Evolutionary conservation across 257 asterid species (phyloP), one percentile per base, ranked within the genome.

Genomic region (Orobanche coerulescens): DNA sequence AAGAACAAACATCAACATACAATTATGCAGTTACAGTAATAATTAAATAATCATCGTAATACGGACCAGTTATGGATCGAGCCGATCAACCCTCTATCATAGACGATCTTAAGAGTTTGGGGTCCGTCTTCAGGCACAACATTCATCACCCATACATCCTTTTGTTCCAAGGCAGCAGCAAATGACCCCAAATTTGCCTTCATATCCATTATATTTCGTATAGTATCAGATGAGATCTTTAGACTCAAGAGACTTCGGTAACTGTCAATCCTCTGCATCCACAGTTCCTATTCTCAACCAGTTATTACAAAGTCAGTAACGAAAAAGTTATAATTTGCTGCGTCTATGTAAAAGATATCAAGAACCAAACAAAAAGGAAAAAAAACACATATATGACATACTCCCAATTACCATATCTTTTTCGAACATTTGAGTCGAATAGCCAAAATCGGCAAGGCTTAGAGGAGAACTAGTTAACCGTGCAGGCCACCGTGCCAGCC

Each of bases 61-160:
- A 46, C 78, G 11, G 82, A 15, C 98, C 98, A 92, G 84, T 71
- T 82, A 70, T 88, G 94, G 47, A 76, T 70, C 22, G 96, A 25
- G 80, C 98, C 98, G 22, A 92, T 86, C 75, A 92, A 79, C 67
- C 98, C 98, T 67, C 98, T 68, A 23, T 92, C 96, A 1, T 84
- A 88, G 19, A 92, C 83, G 40, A 92, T 86, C 84, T 92, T 92
- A 5, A 92, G 87, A 0, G 95, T 92, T 73, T 84, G 86, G 33
- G 99, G 96, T 54, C 96, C 99, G 65, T 93, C 97, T 76, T 86
- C 93, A 26, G 97, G 81, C 26, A 84, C 84, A 13, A 81, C 97
- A 56, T 93, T 93, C 99, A 93, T 93, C 72, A 93, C 99, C 99
- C 99, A 93, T 1, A 93, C 89, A 3, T 84, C 82, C 79, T 81